These are phyloP conservation scores for Candida succiphila DNA, from an alignment of 805 yeast species.

Conservation along the genomic window DNA sequence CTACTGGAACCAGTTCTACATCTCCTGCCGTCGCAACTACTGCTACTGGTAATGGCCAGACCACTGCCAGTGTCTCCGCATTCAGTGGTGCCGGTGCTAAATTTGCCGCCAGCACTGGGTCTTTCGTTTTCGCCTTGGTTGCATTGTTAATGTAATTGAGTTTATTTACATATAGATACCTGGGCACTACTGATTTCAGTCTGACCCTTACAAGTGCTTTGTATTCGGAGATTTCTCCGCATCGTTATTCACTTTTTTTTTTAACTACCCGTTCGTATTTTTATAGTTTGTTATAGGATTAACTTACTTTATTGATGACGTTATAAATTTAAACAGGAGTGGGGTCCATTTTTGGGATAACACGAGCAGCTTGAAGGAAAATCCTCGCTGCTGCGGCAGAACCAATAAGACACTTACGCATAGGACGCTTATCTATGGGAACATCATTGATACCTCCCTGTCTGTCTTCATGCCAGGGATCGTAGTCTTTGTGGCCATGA, in stretches of 20 bases:
- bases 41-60: not conserved
- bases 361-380: constrained; percentile 58
- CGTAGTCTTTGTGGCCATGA: constrained; percentile 42
- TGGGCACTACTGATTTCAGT: too few species aligned
- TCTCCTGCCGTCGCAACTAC: not conserved
- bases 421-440: constrained; percentile 20
- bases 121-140: constrained; percentile 8
- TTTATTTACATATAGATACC: too few species aligned
- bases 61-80: constrained; percentile 1
- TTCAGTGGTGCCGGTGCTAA: constrained; percentile 6
- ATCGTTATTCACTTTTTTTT: not conserved
- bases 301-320: too few species aligned
- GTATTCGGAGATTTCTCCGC: not conserved
- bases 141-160: constrained; percentile 10
- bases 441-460: constrained; percentile 27
- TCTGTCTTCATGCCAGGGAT: constrained; percentile 42
- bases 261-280: too few species aligned
- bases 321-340: too few species aligned
- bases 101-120: constrained; percentile 7
- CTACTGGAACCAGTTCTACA: not conserved
- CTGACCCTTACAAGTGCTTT: not conserved
- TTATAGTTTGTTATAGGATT: too few species aligned
- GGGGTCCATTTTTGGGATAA: constrained; percentile 30
- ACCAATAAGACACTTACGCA: constrained; percentile 40
- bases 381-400: constrained; percentile 60